These are phyloP conservation scores for Cadophora sp. DNA, from an alignment of 2,329 filamentous ascomycete species.

Conservation along the genomic window DNA sequence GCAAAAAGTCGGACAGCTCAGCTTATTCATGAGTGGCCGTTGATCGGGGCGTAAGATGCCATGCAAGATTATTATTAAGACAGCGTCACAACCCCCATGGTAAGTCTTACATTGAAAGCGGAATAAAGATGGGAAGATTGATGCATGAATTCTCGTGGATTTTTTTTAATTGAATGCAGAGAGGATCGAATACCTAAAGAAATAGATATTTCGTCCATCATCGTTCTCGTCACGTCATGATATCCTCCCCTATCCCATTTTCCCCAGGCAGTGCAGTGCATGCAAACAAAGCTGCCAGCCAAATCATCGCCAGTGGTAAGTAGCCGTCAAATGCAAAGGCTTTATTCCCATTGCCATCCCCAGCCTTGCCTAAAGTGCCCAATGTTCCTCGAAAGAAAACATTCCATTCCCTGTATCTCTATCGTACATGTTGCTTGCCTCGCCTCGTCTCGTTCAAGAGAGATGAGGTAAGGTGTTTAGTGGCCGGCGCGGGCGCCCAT, in stretches of 20 bases:
- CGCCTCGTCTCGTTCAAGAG: not conserved
- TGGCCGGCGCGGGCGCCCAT: constrained; percentile 40
- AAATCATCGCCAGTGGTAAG: constrained; percentile 14
- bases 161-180: constrained; percentile 20
- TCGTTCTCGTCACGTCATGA: constrained; percentile 22
- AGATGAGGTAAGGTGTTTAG: constrained; percentile 28
- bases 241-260: constrained; percentile 1
- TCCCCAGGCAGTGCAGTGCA: not conserved
- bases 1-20: too few relatives aligned
- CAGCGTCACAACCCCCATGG: not conserved
- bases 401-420: not conserved
- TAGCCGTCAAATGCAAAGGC: not conserved
- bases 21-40: too few relatives aligned
- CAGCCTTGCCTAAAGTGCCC: constrained; percentile 3
- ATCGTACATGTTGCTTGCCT: constrained; percentile 10
- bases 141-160: constrained; percentile 5
- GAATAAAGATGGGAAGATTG: not conserved
- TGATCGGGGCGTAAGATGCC: not conserved
- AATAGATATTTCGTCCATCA: constrained; percentile 7
- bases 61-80: not conserved
- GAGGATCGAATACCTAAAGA: constrained; percentile 23
- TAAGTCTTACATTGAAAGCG: too few relatives aligned
- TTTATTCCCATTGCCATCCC: not conserved
- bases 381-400: constrained; percentile 5
- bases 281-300: not conserved